Percentiles rank a stretch among this genome's conserved stretches.
These are phyloP conservation scores for Rhododendron mucronatum DNA, from an alignment of 148 eudicot genomes.

Conservation along the genomic window DNA sequence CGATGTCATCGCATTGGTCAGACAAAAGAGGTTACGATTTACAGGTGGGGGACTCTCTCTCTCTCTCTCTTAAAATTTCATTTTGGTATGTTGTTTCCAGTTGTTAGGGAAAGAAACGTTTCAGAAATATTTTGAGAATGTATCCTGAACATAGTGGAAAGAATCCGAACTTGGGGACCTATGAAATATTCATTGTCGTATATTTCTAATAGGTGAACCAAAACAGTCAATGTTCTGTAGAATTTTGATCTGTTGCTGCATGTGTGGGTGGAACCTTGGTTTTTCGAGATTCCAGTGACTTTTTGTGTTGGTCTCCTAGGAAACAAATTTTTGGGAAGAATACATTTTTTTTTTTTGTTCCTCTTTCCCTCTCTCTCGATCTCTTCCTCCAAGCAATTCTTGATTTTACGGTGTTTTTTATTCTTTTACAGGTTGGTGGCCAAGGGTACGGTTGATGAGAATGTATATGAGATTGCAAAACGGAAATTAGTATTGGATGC, in stretches of 20 bases:
- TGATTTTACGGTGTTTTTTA: background rate
- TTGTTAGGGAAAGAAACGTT: background rate
- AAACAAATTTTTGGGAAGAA: background rate
- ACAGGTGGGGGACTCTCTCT: slow-evolving; percentile 40
- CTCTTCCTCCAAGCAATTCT: background rate
- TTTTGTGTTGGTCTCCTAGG: background rate
- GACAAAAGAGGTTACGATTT: slow-evolving; percentile 79
- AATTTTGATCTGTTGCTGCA: background rate
- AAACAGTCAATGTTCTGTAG: background rate
- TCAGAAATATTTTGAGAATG: background rate
- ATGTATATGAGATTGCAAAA: slow-evolving; percentile 76
- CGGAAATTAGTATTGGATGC: slow-evolving; percentile 77
- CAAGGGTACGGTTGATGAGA: slow-evolving; percentile 81
- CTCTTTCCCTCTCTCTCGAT: background rate
- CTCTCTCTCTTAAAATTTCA: background rate
- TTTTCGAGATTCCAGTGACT: background rate
- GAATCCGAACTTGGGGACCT: background rate
- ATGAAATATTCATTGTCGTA: background rate
- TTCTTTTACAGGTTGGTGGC: slow-evolving; percentile 69
- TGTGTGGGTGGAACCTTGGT: background rate
- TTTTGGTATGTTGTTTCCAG: background rate
- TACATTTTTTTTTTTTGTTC: background rate
- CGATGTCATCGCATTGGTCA: slow-evolving; percentile 99
- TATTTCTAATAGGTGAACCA: background rate
- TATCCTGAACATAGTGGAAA: background rate